Percentiles rank a stretch among this genome's conserved stretches.
Conservation (phyloP, 345 rosid species). For the Euphorbia peplus region DNA sequence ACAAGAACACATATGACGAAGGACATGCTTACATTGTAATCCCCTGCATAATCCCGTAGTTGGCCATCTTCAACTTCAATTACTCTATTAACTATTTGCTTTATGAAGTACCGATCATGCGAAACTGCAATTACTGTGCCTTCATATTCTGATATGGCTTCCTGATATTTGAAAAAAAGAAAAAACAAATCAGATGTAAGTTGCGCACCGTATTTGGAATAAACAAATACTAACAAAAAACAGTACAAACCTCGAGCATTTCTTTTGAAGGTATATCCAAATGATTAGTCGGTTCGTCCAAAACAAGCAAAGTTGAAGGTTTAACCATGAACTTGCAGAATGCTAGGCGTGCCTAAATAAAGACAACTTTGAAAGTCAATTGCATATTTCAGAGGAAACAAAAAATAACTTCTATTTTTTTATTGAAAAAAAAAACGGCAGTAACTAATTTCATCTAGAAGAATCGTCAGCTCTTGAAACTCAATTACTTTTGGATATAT, state of each 20-base stretch:
- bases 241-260: conserved; percentile 86
- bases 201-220: background rate
- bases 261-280: conserved; percentile 96
- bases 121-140: conserved; percentile 90
- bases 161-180: no score
- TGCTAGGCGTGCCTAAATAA: conserved; percentile 81
- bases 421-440: no score
- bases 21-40: conserved; percentile 59
- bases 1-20: background rate
- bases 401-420: no score
- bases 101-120: conserved; percentile 87
- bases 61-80: conserved; percentile 65
- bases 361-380: conserved; percentile 8
- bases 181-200: conserved; percentile 9
- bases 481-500: background rate
- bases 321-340: conserved; percentile 96
- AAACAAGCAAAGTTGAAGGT: conserved; percentile 74
- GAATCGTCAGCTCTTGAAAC: background rate
- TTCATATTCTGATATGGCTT: conserved; percentile 77
- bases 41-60: conserved; percentile 78
- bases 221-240: background rate
- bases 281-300: conserved; percentile 97
- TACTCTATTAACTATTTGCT: conserved; percentile 94
- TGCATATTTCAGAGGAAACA: background rate
- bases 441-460: background rate